Evolutionary conservation across 1,139 yeast species (phyloP).

Genomic region (Hyphopichia wangnamkhiaoensis): DNA sequence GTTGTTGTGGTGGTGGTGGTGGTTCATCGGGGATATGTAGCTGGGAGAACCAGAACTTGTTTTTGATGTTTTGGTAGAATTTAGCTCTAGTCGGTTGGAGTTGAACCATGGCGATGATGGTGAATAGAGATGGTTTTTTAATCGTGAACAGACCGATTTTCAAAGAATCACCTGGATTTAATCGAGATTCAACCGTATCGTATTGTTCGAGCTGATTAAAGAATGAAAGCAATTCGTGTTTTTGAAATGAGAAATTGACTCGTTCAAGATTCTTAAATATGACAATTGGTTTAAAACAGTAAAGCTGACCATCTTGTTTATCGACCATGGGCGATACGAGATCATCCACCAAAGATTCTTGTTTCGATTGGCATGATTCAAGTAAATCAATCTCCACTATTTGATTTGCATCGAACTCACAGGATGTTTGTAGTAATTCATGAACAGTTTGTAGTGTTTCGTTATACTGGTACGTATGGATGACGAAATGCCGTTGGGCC

Average conservation of each 20-base stretch:
- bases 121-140: conserved; percentile 22
- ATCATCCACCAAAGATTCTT: too few relatives aligned
- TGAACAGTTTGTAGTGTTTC: too few relatives aligned
- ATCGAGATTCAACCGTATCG: conserved; percentile 24
- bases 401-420: background rate
- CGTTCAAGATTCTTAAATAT: conserved; percentile 29
- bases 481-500: conserved; percentile 7
- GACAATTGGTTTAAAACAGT: conserved; percentile 19
- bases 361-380: background rate
- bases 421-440: background rate
- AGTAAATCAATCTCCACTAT: background rate
- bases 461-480: background rate
- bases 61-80: conserved; percentile 34
- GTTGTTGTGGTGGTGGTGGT: background rate
- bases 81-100: conserved; percentile 13
- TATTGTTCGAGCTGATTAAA: conserved; percentile 33
- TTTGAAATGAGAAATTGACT: conserved; percentile 19
- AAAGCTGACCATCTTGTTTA: too few relatives aligned
- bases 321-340: too few relatives aligned
- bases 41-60: conserved; percentile 41
- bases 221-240: conserved; percentile 22
- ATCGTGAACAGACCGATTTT: conserved; percentile 15
- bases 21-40: conserved; percentile 1
- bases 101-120: conserved; percentile 27
- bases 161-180: conserved; percentile 8